phyloP scores from a whole-genome alignment of 2,329 filamentous ascomycete genomes.

The Ophiostoma angusticollis region DNA sequence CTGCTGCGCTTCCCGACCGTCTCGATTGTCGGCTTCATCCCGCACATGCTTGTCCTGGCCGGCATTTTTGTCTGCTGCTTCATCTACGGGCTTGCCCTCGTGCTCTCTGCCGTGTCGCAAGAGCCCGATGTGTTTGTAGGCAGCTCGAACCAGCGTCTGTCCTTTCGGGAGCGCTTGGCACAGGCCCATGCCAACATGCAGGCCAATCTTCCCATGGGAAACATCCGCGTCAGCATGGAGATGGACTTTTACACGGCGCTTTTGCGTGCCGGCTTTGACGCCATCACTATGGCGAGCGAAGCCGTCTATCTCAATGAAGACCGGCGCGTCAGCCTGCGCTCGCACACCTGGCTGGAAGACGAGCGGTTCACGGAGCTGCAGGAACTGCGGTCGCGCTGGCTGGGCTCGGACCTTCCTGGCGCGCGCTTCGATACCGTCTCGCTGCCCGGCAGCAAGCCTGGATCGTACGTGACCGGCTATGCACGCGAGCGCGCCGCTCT shows the following conservation, averaged over 20 bases:
- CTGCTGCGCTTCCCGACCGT: constrained; percentile 84
- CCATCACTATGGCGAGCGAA: constrained; percentile 86
- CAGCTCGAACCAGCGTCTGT: constrained; percentile 15
- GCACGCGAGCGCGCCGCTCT: constrained; percentile 57
- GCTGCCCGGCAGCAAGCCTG: constrained; percentile 32
- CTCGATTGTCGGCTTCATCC: constrained; percentile 88
- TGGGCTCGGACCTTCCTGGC: constrained; percentile 32
- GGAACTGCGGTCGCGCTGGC: constrained; percentile 37
- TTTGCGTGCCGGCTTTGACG: constrained; percentile 72
- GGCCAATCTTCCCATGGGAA: constrained; percentile 73
- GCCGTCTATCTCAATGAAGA: constrained; percentile 92
- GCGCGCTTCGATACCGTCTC: constrained; percentile 40
- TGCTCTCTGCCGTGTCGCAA: constrained; percentile 52
- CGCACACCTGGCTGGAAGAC: constrained; percentile 84
- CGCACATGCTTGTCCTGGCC: constrained; percentile 72
- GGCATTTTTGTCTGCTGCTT: constrained; percentile 64
- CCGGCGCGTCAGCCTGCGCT: constrained; percentile 55
- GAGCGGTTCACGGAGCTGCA: constrained; percentile 71
- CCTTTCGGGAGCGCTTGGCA: constrained; percentile 47
- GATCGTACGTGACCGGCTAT: constrained; percentile 42
- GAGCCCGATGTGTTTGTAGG: constrained; percentile 11
- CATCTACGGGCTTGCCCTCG: constrained; percentile 67
- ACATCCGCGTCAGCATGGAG: constrained; percentile 66
- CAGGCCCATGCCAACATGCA: constrained; percentile 82
- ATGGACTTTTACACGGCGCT: constrained; percentile 95